Evolutionary conservation across 1,139 yeast species (phyloP).

Genomic region (Lodderomyces margitis): DNA sequence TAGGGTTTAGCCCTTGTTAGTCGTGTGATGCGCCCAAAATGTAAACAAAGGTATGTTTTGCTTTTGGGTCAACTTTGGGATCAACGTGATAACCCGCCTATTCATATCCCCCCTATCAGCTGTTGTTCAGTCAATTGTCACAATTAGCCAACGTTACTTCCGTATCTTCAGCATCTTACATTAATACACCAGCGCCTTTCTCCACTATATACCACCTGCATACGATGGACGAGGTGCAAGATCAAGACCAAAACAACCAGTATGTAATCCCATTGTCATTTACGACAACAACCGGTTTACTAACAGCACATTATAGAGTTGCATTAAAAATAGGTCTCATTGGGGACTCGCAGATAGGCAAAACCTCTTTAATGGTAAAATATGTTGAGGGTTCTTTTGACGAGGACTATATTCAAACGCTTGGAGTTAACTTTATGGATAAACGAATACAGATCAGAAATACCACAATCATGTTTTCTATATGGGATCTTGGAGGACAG

Average conservation of each 20-base stretch:
- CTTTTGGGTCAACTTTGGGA: not conserved
- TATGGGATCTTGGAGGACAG: slow-evolving; percentile 98
- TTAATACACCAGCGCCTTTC: no score
- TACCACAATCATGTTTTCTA: slow-evolving; percentile 86
- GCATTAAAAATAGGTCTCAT: slow-evolving; percentile 89
- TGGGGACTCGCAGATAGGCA: slow-evolving; percentile 98
- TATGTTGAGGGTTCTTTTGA: slow-evolving; percentile 94
- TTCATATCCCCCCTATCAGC: no score
- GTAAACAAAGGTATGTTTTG: not conserved
- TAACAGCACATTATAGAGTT: slow-evolving; percentile 38
- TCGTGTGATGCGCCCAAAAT: not conserved
- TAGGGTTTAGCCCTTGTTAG: not conserved
- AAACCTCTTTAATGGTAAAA: slow-evolving; percentile 94
- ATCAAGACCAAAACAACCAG: slow-evolving; percentile 34
- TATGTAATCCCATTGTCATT: slow-evolving; percentile 21
- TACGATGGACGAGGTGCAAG: slow-evolving; percentile 5
- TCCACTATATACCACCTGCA: no score
- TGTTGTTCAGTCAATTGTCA: no score
- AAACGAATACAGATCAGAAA: slow-evolving; percentile 82
- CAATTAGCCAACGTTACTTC: no score
- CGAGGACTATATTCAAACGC: slow-evolving; percentile 87
- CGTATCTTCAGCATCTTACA: no score
- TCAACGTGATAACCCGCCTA: not conserved
- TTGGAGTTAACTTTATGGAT: slow-evolving; percentile 96
- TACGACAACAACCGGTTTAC: not conserved